Evolutionary conservation across 768 basidiomycete genomes (phyloP), one percentile per base, ranked within the genome.

Genomic region (Mycena latifolia): DNA sequence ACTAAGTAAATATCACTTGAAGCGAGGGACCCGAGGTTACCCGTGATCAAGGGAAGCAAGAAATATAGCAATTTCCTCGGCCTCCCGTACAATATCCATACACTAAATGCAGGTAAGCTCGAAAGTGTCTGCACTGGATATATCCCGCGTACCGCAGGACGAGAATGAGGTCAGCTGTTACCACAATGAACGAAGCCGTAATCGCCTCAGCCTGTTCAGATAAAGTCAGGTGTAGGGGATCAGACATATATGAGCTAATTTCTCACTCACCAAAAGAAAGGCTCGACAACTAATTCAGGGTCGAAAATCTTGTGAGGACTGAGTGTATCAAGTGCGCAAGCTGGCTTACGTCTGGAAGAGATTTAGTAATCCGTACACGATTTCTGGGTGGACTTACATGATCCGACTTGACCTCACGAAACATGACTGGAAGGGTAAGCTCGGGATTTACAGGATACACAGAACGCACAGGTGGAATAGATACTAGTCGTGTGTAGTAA

Each of bases 71-170:
- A 43, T 45, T 5, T 28, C 8, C 25, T 27, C 20, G 39, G 27
- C 28, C 35, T 55, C 27, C 41, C 55, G 28, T 55, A 55, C 28
- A 55, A 29, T 1, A 55, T 20, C 55, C 55, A 55, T 8, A 55
- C 55, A 5, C 55, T 55, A 25, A 12, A 14, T 4, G 4, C 15
- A 4, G 6, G 15, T 12, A 15, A 28, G 14, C 7, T 27, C 17
- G 25, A 22, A 10, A 28, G 3, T 25, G 9, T 14, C 11, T 18
- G 8, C 27, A 43, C 29, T 12, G 37, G 17, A 18, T 9, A 39
- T n/a, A n/a, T n/a, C n/a, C n/a, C n/a, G n/a, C 52, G 14, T 18
- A 43, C 55, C 55, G 55, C 24, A 55, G 25, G 12, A 43, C 37
- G 20, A 55, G 39, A 28, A 55, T 45, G 20, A 55, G 7, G n/a